These are phyloP conservation scores for Pseudogymnoascus sp. DNA, from an alignment of 2,329 filamentous ascomycete species.

Conservation along the genomic window DNA sequence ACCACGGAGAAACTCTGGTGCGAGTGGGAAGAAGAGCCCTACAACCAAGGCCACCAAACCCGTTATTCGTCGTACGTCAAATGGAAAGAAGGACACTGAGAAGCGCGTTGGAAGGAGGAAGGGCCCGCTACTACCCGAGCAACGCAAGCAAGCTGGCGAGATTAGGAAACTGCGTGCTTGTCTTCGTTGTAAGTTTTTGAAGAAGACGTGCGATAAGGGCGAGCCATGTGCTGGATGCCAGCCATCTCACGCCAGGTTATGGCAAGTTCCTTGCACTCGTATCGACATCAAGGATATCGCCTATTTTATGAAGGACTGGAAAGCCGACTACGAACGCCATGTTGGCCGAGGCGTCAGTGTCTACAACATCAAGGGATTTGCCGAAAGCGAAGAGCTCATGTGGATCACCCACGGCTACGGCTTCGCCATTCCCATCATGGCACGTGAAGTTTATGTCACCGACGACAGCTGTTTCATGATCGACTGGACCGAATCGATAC, in stretches of 20 bases:
- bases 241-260: conserved; percentile 87
- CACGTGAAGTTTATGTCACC: conserved; percentile 84
- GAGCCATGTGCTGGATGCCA: conserved; percentile 94
- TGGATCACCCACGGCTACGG: conserved; percentile 97
- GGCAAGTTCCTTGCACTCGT: conserved; percentile 95
- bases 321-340: conserved; percentile 90
- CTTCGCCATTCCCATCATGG: conserved; percentile 84
- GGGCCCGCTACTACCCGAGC: conserved; percentile 83
- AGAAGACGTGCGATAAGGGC: conserved; percentile 98
- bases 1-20: conserved; percentile 59
- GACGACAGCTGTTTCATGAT: conserved; percentile 89
- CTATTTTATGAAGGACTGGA: conserved; percentile 99
- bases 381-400: conserved; percentile 59
- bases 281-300: conserved; percentile 98
- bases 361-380: conserved; percentile 85
- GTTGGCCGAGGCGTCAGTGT: conserved; percentile 80
- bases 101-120: conserved; percentile 90
- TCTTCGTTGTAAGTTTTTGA: conserved; percentile 93
- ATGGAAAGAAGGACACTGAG: conserved; percentile 76
- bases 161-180: conserved; percentile 93
- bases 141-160: conserved; percentile 92
- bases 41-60: conserved; percentile 70
- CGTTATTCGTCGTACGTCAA: conserved; percentile 64
- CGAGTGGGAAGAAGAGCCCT: conserved; percentile 52
- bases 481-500: conserved; percentile 82